These are phyloP conservation scores for Boletus subparvulus DNA, from an alignment of 768 basidiomycete species.

Conservation along the genomic window DNA sequence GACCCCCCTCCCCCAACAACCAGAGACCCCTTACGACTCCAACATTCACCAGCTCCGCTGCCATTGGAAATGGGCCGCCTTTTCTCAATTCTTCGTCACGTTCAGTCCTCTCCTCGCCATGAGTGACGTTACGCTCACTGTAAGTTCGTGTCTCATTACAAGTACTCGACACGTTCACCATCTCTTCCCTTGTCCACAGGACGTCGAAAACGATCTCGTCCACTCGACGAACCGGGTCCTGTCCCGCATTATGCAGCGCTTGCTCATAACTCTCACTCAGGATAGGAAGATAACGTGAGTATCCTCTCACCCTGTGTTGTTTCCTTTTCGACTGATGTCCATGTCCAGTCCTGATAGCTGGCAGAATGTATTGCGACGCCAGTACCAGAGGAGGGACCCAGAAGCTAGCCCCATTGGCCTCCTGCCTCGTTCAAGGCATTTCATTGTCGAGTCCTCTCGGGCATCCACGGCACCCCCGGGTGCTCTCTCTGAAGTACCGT, in stretches of 20 bases:
- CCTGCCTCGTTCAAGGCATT: conserved; percentile 29
- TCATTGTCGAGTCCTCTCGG: conserved; percentile 28
- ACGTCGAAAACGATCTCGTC: conserved; percentile 75
- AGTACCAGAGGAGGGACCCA: conserved; percentile 74
- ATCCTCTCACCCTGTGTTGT: conserved; percentile 15
- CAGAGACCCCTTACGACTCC: conserved; percentile 31
- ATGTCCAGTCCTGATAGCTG: conserved; percentile 65
- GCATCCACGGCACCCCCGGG: conserved; percentile 27
- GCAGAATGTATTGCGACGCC: conserved; percentile 75
- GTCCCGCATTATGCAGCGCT: conserved; percentile 70
- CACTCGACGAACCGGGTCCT: conserved; percentile 58
- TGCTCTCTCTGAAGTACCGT: conserved; percentile 6
- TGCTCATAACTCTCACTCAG: conserved; percentile 73
- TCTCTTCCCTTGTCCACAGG: conserved; percentile 42
- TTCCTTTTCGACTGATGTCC: conserved; percentile 15
- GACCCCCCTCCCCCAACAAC: conserved; percentile 31
- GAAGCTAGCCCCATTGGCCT: conserved; percentile 70
- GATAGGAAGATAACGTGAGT: conserved; percentile 79
- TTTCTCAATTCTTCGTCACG: conserved; percentile 86
- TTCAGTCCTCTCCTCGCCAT: conserved; percentile 74
- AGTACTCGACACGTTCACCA: background rate
- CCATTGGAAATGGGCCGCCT: conserved; percentile 92
- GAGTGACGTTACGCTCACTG: conserved; percentile 66
- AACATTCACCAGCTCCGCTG: conserved; percentile 60
- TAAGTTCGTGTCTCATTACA: conserved; percentile 34